Percentiles rank a stretch among this genome's conserved stretches.
Conservation (phyloP, 495 filamentous ascomycete species). For the Articulospora tetracladia region DNA sequence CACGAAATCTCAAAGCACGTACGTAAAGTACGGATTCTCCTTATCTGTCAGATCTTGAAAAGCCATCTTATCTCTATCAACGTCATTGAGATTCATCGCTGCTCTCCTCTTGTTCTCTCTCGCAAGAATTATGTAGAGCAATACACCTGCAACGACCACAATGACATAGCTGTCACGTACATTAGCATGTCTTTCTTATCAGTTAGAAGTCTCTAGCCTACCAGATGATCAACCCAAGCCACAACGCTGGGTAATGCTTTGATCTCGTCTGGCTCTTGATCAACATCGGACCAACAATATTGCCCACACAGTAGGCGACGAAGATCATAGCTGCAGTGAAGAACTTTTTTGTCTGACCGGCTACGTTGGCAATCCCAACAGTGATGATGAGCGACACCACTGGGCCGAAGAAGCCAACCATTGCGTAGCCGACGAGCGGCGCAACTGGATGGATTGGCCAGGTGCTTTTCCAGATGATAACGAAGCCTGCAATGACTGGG, state of each 20-base stretch:
- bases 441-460: constrained; percentile 61
- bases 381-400: constrained; percentile 63
- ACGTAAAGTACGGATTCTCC: constrained; percentile 72
- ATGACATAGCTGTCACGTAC: constrained; percentile 57
- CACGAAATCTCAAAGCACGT: constrained; percentile 40
- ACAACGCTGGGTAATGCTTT: constrained; percentile 66
- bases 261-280: constrained; percentile 55
- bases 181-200: neutral
- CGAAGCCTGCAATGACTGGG: constrained; percentile 68
- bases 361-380: constrained; percentile 67
- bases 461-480: constrained; percentile 67
- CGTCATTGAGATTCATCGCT: constrained; percentile 48
- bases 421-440: constrained; percentile 63
- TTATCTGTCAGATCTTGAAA: constrained; percentile 74
- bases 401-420: constrained; percentile 68
- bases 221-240: constrained; percentile 70
- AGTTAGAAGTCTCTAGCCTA: constrained; percentile 29
- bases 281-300: constrained; percentile 32
- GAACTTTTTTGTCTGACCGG: constrained; percentile 75
- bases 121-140: constrained; percentile 53
- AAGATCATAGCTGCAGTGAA: constrained; percentile 70
- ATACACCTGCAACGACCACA: constrained; percentile 50
- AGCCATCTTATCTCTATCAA: constrained; percentile 57
- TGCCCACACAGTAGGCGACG: constrained; percentile 69
- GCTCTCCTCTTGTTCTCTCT: constrained; percentile 53